Evolutionary conservation across 495 filamentous ascomycete genomes (phyloP).

Genomic region (Penicillium cosmopolitanum): DNA sequence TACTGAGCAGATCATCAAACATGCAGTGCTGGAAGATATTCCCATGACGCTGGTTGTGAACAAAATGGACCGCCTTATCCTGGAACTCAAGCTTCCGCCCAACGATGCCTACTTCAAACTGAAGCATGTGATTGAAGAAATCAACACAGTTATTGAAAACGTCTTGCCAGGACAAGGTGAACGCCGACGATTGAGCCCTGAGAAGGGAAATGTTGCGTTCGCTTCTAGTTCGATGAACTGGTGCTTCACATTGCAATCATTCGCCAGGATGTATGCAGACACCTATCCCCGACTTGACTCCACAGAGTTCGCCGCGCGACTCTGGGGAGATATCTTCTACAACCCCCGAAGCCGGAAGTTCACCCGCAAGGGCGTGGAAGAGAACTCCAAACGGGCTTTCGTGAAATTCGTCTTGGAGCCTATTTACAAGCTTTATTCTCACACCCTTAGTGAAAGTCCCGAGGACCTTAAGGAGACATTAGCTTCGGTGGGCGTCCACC

Average conservation of each 20-base stretch:
- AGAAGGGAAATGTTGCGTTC: slow-evolving; percentile 96
- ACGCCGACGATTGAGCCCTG: slow-evolving; percentile 80
- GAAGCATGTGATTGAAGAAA: slow-evolving; percentile 96
- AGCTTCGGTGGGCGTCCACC: slow-evolving; percentile 73
- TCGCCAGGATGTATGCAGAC: slow-evolving; percentile 94
- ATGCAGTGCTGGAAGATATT: slow-evolving; percentile 87
- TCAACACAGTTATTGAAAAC: slow-evolving; percentile 93
- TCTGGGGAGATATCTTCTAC: slow-evolving; percentile 98
- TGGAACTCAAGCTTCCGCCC: slow-evolving; percentile 93
- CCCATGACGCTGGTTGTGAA: slow-evolving; percentile 91
- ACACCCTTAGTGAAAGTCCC: slow-evolving; percentile 90
- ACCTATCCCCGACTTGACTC: slow-evolving; percentile 80
- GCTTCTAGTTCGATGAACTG: slow-evolving; percentile 91
- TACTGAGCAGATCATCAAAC: slow-evolving; percentile 95
- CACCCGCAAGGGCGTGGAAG: slow-evolving; percentile 81
- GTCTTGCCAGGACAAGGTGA: slow-evolving; percentile 83
- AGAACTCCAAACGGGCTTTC: slow-evolving; percentile 81
- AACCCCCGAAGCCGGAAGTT: slow-evolving; percentile 90
- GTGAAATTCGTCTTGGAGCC: slow-evolving; percentile 95
- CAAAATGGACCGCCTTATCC: slow-evolving; percentile 93
- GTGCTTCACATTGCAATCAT: slow-evolving; percentile 93
- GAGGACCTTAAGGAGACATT: slow-evolving; percentile 83
- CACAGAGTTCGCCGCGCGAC: slow-evolving; percentile 73
- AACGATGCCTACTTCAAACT: slow-evolving; percentile 98
- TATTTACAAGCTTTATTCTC: slow-evolving; percentile 96